phyloP scores from a whole-genome alignment of 495 filamentous ascomycete species.

The Rusavskia elegans region DNA sequence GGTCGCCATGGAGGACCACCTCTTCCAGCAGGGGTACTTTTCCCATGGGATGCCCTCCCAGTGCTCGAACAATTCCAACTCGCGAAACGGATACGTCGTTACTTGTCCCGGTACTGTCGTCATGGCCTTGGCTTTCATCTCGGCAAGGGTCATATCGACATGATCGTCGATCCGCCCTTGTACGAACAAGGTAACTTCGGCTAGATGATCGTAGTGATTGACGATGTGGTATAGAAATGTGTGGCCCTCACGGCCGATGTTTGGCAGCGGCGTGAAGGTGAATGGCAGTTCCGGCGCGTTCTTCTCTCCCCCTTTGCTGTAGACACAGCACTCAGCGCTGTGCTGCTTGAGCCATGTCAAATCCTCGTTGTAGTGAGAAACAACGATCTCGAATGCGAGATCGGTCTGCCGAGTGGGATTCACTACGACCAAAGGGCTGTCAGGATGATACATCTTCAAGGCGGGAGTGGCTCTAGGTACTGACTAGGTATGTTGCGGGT shows the following conservation, averaged over 20 bases:
- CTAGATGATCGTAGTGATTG: slow-evolving; percentile 29
- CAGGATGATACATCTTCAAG: neutral
- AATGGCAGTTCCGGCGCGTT: neutral
- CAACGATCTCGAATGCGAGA: slow-evolving; percentile 3
- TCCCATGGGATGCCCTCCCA: slow-evolving; percentile 11
- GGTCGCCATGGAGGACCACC: slow-evolving; percentile 2
- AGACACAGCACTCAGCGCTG: slow-evolving; percentile 3
- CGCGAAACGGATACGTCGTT: slow-evolving; percentile 6
- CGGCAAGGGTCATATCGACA: slow-evolving; percentile 18
- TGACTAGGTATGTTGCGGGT: neutral
- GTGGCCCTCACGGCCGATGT: slow-evolving; percentile 9
- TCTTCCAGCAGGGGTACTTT: slow-evolving; percentile 6
- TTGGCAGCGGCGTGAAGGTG: neutral
- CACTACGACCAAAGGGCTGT: neutral
- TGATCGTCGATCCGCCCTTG: slow-evolving; percentile 43
- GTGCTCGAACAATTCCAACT: slow-evolving; percentile 8
- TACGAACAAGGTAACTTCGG: slow-evolving; percentile 27
- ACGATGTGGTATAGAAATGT: slow-evolving; percentile 23
- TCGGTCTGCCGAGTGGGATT: neutral
- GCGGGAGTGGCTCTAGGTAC: neutral
- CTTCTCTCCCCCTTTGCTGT: slow-evolving; percentile 6
- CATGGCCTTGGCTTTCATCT: slow-evolving; percentile 1
- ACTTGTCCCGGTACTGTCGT: slow-evolving; percentile 2
- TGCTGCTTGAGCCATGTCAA: slow-evolving; percentile 5
- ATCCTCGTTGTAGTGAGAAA: slow-evolving; percentile 9